Evolutionary conservation across 768 basidiomycete genomes (phyloP), one percentile per base, ranked within the genome.

Genomic region (Russula vinacea): DNA sequence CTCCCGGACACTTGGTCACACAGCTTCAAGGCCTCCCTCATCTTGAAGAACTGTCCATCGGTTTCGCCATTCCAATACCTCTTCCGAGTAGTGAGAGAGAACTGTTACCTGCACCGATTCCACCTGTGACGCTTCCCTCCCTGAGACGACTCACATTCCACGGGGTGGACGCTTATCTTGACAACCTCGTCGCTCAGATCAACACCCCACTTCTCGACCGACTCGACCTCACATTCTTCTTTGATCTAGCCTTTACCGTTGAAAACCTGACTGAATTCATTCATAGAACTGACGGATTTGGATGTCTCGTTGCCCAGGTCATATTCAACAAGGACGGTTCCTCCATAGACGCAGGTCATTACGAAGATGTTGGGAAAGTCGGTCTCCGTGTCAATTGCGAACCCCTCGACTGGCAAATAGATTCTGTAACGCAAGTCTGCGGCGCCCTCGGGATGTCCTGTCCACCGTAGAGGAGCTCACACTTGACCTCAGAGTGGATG

Each of bases 1-100:
- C 50, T 19, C 50, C 50, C 7, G 29, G 16, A 14, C 14, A 51
- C 26, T 10, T 51, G 50, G 26, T 51, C 26, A 51, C 50, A 32
- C 24, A 29, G 8, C 50, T 51, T 8, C 50, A 51, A 29, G 7
- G 16, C 29, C 26, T 62, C 26, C 47, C 24, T 16, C 45, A 40
- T 5, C 61, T 62, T 5, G 54, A 49, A n/a, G 54, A 62, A 26
- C 54, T 62, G 29, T 62, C 54, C 9, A 62, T 62, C 7, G 37
- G 45, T 32, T 62, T 56, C 61, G 44, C 44, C n/a, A 10, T 4
- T 5, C 37, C 61, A 9, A 5, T 33, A 5, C 47, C 54, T 10
- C 37, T 26, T 11, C 50, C 50, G 2, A 51, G 24, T 26, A 29
- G 14, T 1, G 50, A 51, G 16, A 16, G 17, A 9, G 50, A 17